phyloP scores from a whole-genome alignment of 345 rosid genomes.

The thale cress (Arabidopsis thaliana) region DNA sequence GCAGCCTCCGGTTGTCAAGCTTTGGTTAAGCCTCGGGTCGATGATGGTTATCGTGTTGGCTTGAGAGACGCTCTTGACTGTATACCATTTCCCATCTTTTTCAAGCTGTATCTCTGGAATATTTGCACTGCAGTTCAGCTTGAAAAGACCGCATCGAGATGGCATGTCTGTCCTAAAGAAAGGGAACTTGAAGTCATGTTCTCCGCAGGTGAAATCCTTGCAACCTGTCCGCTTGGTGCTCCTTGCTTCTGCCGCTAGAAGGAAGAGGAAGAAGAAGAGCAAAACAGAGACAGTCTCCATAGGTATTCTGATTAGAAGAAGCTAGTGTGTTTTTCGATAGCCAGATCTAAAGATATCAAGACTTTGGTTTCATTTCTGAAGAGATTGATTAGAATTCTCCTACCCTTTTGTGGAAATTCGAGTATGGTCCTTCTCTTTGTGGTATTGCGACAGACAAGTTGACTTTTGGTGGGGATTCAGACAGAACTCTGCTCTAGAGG shows the following conservation, averaged over 20 bases:
- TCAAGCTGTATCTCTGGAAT: conserved; percentile 44
- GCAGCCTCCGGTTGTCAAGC: conserved; percentile 28
- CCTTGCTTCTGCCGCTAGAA: conserved; percentile 21
- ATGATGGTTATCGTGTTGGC: conserved; percentile 36
- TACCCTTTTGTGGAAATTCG: conserved; percentile 15
- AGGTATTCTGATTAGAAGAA: conserved; percentile 9
- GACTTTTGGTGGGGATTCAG: conserved; percentile 36
- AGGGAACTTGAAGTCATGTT: conserved; percentile 33
- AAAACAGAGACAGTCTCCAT: conserved; percentile 39
- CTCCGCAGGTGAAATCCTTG: conserved; percentile 38
- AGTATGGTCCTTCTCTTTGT: conserved; percentile 22
- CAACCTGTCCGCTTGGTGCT: background rate
- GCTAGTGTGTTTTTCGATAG: conserved; percentile 15
- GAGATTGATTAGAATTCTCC: background rate
- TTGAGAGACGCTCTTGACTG: conserved; percentile 41
- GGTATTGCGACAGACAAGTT: conserved; percentile 35
- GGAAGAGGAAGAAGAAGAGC: conserved; percentile 14
- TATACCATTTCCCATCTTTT: conserved; percentile 34
- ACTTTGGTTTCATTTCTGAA: conserved; percentile 14
- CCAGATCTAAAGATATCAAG: conserved; percentile 35
- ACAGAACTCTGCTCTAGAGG: conserved; percentile 23
- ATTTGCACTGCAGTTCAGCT: conserved; percentile 37
- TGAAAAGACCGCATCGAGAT: conserved; percentile 43
- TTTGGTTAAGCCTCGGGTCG: conserved; percentile 26
- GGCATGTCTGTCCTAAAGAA: conserved; percentile 25